Conservation (phyloP, 768 basidiomycete species). For the Trametes maxima region DNA sequence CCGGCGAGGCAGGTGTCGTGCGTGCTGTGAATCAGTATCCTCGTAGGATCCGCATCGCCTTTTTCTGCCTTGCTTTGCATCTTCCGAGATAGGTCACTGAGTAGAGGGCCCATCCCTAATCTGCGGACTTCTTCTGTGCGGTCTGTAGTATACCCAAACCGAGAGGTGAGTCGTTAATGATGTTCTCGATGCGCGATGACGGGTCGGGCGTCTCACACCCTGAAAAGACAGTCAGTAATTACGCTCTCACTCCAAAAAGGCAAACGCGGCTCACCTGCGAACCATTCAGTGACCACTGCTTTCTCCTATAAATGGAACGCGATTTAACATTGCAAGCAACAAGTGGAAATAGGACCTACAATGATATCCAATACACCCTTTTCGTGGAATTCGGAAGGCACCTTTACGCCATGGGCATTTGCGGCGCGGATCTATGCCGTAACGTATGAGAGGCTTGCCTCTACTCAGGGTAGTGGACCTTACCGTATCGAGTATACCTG, state of each 20-base stretch:
- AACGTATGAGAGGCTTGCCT: not conserved
- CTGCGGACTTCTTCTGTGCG: conserved; percentile 73
- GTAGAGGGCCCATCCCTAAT: conserved; percentile 76
- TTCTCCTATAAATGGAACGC: conserved; percentile 49
- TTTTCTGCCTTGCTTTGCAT: conserved; percentile 60
- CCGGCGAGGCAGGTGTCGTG: conserved; percentile 76
- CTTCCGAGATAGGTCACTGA: conserved; percentile 62
- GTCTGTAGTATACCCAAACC: conserved; percentile 43
- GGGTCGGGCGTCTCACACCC: conserved; percentile 42
- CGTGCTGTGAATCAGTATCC: conserved; percentile 68
- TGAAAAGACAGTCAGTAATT: conserved; percentile 25
- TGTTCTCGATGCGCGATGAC: not conserved
- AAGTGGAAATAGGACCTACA: conserved; percentile 29
- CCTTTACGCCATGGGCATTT: conserved; percentile 66
- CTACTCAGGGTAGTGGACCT: conserved; percentile 1
- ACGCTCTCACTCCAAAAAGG: not conserved
- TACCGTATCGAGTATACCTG: conserved; percentile 76
- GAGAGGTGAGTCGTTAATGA: not conserved
- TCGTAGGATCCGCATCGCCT: conserved; percentile 51
- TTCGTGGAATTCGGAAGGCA: conserved; percentile 76
- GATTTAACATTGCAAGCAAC: not conserved
- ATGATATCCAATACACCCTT: conserved; percentile 58
- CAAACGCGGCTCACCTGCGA: conserved; percentile 44
- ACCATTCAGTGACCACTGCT: conserved; percentile 81
- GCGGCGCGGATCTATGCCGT: conserved; percentile 60